These are phyloP conservation scores for Venturia aucupariae DNA, from an alignment of 2,329 filamentous ascomycete genomes.

Conservation along the genomic window DNA sequence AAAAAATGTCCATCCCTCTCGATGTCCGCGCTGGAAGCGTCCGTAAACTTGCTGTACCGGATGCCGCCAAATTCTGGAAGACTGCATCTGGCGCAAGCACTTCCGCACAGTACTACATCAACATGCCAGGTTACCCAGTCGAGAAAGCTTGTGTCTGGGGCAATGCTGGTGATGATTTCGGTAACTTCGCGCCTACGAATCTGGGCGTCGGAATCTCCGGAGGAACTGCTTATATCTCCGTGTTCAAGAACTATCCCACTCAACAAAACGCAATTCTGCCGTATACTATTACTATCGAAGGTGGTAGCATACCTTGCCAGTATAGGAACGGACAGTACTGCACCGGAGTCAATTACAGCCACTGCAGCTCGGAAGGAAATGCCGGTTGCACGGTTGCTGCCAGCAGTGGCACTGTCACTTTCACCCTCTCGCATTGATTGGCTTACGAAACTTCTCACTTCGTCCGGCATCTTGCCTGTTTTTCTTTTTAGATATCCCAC, in stretches of 20 bases:
- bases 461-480: neutral
- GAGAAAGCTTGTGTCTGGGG: constrained; percentile 71
- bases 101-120: constrained; percentile 94
- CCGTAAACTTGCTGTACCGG: constrained; percentile 64
- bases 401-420: constrained; percentile 3
- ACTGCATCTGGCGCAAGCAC: constrained; percentile 62
- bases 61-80: constrained; percentile 60
- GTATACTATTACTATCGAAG: constrained; percentile 70
- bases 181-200: constrained; percentile 85
- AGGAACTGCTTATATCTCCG: constrained; percentile 66
- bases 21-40: constrained; percentile 50
- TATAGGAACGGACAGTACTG: constrained; percentile 57
- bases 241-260: constrained; percentile 78
- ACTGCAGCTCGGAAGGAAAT: constrained; percentile 46
- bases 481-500: neutral
- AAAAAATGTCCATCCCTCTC: constrained; percentile 76
- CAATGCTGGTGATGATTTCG: constrained; percentile 62
- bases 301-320: constrained; percentile 57
- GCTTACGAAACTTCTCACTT: neutral
- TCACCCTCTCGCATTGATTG: neutral
- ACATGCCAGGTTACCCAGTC: constrained; percentile 61
- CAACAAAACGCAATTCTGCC: constrained; percentile 54
- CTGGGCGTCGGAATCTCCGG: constrained; percentile 67
- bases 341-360: constrained; percentile 35
- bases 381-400: constrained; percentile 57